Evolutionary conservation across 352 stramenopile genomes (phyloP).

Genomic region (Phytophthora pistaciae): DNA sequence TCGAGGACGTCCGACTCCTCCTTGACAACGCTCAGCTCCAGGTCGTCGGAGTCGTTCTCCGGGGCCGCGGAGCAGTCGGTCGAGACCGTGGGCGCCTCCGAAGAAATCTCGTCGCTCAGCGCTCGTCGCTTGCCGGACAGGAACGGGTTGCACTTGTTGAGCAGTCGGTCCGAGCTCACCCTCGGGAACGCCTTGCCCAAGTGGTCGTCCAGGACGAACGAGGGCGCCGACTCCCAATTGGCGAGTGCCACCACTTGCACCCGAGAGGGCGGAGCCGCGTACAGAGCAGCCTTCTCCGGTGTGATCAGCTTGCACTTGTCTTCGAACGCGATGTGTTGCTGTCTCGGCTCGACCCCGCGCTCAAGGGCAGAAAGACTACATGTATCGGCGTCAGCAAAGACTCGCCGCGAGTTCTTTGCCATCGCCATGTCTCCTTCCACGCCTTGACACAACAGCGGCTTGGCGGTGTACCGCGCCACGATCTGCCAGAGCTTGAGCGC

Average conservation of each 20-base stretch:
- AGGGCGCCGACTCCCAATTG: slow-evolving; percentile 37
- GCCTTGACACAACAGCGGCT: slow-evolving; percentile 36
- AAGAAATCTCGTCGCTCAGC: slow-evolving; percentile 29
- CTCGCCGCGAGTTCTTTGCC: slow-evolving; percentile 32
- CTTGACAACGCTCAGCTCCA: slow-evolving; percentile 22
- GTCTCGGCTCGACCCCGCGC: background rate
- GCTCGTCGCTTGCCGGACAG: slow-evolving; percentile 35
- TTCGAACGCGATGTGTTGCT: slow-evolving; percentile 37
- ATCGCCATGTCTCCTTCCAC: slow-evolving; percentile 34
- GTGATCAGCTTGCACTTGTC: slow-evolving; percentile 39
- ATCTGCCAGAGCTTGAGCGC: slow-evolving; percentile 36
- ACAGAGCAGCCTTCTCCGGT: slow-evolving; percentile 15
- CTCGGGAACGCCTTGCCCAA: slow-evolving; percentile 12
- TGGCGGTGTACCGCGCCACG: slow-evolving; percentile 34
- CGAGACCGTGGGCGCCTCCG: slow-evolving; percentile 34
- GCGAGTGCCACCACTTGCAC: slow-evolving; percentile 34
- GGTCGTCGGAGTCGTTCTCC: slow-evolving; percentile 19
- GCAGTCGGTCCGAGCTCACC: slow-evolving; percentile 27
- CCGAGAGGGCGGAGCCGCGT: slow-evolving; percentile 10
- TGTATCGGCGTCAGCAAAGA: slow-evolving; percentile 8
- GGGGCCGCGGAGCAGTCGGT: slow-evolving; percentile 33
- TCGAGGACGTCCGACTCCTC: background rate
- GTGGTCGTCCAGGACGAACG: slow-evolving; percentile 34
- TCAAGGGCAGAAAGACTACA: background rate
- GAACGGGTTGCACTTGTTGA: slow-evolving; percentile 48